Percentiles rank a stretch among this genome's conserved stretches.
These are phyloP conservation scores for Stachybotrys echinatus DNA, from an alignment of 2,329 filamentous ascomycete species.

Conservation along the genomic window DNA sequence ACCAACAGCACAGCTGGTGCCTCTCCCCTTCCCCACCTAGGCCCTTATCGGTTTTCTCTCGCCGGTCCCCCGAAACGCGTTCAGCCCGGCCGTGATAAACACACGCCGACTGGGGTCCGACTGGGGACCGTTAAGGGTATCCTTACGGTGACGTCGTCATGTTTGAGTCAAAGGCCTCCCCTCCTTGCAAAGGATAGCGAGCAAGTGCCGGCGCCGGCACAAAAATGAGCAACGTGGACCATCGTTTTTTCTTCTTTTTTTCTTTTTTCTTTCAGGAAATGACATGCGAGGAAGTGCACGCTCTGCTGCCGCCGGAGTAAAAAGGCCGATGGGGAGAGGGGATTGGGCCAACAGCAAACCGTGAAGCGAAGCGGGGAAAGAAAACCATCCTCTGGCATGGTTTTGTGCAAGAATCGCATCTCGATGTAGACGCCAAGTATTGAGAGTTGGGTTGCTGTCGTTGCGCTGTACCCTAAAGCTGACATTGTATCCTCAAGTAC, in stretches of 20 bases:
- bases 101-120: background rate
- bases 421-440: conserved; percentile 3
- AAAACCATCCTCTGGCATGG: conserved; percentile 15
- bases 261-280: background rate
- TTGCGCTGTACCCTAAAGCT: background rate
- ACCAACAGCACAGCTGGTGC: background rate
- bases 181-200: background rate
- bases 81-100: background rate
- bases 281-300: background rate
- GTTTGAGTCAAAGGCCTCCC: background rate
- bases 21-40: no score
- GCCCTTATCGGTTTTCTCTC: background rate
- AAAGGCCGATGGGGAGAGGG: conserved; percentile 8
- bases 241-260: background rate
- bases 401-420: conserved; percentile 20
- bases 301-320: conserved; percentile 5
- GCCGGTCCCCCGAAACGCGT: background rate
- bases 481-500: conserved; percentile 5
- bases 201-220: background rate
- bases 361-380: conserved; percentile 9
- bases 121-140: background rate
- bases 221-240: background rate
- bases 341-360: background rate
- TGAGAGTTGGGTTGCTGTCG: conserved; percentile 4
- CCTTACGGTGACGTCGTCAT: background rate